Percentiles rank a stretch among this genome's conserved stretches.
Evolutionary conservation across 148 eudicot species (phyloP).

Genomic region (Diospyros lotus): DNA sequence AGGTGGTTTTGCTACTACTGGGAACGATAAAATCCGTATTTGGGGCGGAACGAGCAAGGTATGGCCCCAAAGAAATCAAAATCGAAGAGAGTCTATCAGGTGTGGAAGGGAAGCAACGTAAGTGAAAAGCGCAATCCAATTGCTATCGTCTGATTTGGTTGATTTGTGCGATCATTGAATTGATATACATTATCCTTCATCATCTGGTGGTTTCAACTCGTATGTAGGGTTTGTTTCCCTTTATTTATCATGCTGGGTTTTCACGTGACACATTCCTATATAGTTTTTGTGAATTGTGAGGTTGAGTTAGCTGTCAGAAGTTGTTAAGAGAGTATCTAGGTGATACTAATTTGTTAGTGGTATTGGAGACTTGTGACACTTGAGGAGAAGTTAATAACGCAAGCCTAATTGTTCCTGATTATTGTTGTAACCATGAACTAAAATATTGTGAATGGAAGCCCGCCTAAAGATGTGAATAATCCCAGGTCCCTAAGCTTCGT

Average conservation of each 20-base stretch:
- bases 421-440: too few species aligned
- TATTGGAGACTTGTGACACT: too few species aligned
- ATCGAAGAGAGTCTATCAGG: constrained; percentile 61
- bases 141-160: background rate
- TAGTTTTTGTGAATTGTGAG: background rate
- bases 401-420: too few species aligned
- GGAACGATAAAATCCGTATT: too few species aligned
- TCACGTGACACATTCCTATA: background rate
- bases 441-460: too few species aligned
- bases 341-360: too few species aligned
- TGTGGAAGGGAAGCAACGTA: constrained; percentile 85
- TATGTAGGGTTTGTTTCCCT: background rate
- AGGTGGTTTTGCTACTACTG: background rate
- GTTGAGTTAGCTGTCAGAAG: too few species aligned
- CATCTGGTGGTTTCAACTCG: background rate
- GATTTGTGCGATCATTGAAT: constrained; percentile 14
- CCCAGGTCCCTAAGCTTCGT: too few species aligned
- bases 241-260: background rate
- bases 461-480: too few species aligned
- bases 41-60: background rate
- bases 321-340: too few species aligned
- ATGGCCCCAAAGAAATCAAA: constrained; percentile 25
- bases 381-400: too few species aligned
- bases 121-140: constrained; percentile 12
- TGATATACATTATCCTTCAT: constrained; percentile 2